Evolutionary conservation across 2,329 filamentous ascomycete genomes (phyloP).

Genomic region (Stachybotrys echinatus): DNA sequence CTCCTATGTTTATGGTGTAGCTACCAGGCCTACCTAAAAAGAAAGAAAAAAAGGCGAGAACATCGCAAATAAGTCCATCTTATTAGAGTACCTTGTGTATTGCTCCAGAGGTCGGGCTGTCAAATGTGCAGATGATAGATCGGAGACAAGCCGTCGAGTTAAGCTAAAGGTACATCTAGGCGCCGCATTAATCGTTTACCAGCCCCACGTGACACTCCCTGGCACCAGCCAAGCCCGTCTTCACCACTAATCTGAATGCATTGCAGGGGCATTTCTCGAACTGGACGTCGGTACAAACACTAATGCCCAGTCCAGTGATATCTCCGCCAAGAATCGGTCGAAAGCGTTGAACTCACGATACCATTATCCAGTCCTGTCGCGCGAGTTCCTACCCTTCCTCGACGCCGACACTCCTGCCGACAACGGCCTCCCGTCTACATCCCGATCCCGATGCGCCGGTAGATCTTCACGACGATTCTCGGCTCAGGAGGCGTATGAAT

Average conservation of each 20-base stretch:
- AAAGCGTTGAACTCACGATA: neutral
- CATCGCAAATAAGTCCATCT: no score
- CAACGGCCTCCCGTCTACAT: neutral
- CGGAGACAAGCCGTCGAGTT: neutral
- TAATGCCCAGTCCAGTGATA: neutral
- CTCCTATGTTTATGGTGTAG: no score
- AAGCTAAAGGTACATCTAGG: neutral
- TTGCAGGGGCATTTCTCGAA: neutral
- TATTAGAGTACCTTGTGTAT: no score
- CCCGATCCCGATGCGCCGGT: conserved; percentile 26
- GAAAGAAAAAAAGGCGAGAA: no score
- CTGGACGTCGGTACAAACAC: neutral
- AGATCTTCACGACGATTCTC: conserved; percentile 18
- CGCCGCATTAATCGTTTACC: neutral
- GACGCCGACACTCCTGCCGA: neutral
- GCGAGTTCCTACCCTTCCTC: neutral
- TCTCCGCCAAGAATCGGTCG: neutral
- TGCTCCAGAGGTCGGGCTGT: no score
- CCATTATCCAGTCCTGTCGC: neutral
- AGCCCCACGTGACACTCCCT: neutral
- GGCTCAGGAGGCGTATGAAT: conserved; percentile 25
- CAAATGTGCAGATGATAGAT: no score
- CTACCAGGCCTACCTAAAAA: no score
- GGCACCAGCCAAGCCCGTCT: neutral
- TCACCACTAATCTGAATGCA: neutral